Evolutionary conservation across 2,329 filamentous ascomycete species (phyloP), one percentile per base, ranked within the genome.

Genomic region (Aspergillus oerlinghausenensis): DNA sequence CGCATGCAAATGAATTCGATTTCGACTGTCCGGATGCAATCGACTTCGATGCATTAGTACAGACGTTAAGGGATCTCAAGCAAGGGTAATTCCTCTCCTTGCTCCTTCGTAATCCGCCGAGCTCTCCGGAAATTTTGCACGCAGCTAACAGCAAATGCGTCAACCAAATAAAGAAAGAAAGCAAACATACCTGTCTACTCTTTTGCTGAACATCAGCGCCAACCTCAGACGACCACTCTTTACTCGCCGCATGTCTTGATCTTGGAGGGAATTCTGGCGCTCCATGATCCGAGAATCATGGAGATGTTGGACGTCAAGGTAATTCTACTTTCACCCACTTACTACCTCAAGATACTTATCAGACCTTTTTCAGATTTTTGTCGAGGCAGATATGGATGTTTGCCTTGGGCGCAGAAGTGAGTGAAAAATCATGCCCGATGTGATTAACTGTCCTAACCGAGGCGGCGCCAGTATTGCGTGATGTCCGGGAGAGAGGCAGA

Each of bases 161-260:
- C 43, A 59, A 50, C 42, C 17, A 29, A 48, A 51, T 43, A 56
- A 63, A 75, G 74, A 57, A 72, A 73, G 60, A 74, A 73, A 69
- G 89, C 92, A 54, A 91, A 97, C 65, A 91, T 99, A 55, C 94
- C 94, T 0, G 81, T 96, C 10, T 99, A 99, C 73, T 99, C 94
- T 0, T 99, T 99, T 73, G 84, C 90, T 64, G 89, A 96, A 70
- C 94, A 99, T 75, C 85, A 90, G 60, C 85, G 94, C 50, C 73
- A 92, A 50, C 81, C 87, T 10, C 81, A 89, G 63, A 96, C 92
- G 0, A 95, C 89, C 0, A 88, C 89, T 1, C 90, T 99, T 59
- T 99, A 99, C 72, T 97, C 94, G 4, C 94, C 94, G 1, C 94
- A 96, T 74, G 94, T 99, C 25, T 80, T 99, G 26, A 92, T 99